Conservation (phyloP, 2,329 filamentous ascomycete genomes). For the Fusarium dlaminii region DNA sequence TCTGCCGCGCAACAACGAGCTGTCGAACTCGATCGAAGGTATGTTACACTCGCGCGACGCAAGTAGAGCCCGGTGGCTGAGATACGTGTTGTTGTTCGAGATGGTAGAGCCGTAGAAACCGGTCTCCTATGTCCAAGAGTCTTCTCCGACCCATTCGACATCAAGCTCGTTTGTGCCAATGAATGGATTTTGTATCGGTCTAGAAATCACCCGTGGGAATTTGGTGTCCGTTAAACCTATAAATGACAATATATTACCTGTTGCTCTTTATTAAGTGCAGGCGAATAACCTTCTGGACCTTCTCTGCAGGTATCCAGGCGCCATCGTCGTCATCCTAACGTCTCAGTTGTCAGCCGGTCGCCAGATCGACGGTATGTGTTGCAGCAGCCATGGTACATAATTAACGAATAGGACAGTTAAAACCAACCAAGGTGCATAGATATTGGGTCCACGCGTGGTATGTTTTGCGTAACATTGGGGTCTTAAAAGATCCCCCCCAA, state of each 20-base stretch:
- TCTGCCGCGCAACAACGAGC: background rate
- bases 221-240: too few relatives aligned
- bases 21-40: background rate
- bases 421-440: background rate
- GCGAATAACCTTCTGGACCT: too few relatives aligned
- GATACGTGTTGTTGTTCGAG: background rate
- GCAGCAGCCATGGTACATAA: accelerated
- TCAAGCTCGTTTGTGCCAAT: background rate
- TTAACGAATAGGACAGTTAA: too few relatives aligned
- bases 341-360: accelerated
- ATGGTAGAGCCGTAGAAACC: background rate
- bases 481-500: background rate
- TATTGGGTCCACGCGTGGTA: background rate
- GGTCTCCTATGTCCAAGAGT: background rate
- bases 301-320: background rate
- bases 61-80: background rate
- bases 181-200: background rate
- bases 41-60: background rate
- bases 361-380: background rate
- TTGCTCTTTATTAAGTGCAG: background rate
- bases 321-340: background rate
- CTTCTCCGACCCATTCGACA: background rate
- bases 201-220: background rate
- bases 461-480: background rate
- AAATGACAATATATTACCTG: background rate